Conservation (phyloP, 2,329 filamentous ascomycete species). For the Graphilbum sp. region DNA sequence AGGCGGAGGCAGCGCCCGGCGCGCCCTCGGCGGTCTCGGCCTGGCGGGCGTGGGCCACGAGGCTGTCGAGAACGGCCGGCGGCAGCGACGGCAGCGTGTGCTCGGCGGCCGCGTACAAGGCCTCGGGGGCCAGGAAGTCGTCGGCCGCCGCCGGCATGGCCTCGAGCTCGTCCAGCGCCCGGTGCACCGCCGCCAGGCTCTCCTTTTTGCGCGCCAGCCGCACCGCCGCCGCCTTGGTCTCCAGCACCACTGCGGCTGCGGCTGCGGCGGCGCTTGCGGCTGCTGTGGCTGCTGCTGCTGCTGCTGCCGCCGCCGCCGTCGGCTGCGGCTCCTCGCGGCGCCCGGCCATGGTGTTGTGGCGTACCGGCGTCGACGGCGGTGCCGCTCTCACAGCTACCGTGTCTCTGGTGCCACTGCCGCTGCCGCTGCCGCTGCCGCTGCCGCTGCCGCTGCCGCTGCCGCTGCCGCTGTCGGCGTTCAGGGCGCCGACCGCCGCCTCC, state of each 20-base stretch:
- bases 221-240: constrained; percentile 33
- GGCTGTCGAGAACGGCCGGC: constrained; percentile 30
- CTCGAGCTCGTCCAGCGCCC: constrained; percentile 31
- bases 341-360: no score
- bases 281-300: neutral
- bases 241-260: constrained; percentile 14
- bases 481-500: constrained; percentile 7
- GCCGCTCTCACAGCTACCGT: no score
- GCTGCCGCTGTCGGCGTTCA: constrained; percentile 1
- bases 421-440: neutral
- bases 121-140: constrained; percentile 31
- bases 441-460: neutral
- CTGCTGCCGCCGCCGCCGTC: constrained; percentile 4
- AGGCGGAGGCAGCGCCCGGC: neutral
- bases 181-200: constrained; percentile 31
- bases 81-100: constrained; percentile 33
- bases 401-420: constrained; percentile 1
- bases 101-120: constrained; percentile 27
- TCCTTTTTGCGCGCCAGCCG: constrained; percentile 35
- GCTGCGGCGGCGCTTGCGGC: neutral
- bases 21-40: neutral
- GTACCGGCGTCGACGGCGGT: no score
- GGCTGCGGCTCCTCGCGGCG: no score
- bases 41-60: constrained; percentile 23
- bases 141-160: constrained; percentile 26